Evolutionary conservation across 1,139 yeast species (phyloP).

Genomic region (Geotrichum carabidarum): DNA sequence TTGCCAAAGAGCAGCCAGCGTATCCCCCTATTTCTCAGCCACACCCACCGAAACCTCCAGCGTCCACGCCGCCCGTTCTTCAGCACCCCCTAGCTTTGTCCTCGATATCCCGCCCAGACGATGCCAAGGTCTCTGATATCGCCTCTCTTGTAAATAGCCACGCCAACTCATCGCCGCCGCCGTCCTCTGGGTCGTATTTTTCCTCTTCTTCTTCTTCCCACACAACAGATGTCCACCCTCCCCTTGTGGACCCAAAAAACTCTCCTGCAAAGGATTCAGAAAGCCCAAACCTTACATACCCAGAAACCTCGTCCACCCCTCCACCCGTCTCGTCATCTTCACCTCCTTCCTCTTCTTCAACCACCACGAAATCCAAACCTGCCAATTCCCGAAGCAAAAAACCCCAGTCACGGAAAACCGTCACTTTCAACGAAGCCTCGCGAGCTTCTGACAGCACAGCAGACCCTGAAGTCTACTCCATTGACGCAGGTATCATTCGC

Average conservation of each 20-base stretch:
- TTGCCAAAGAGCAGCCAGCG: neutral
- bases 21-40: neutral
- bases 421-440: slow-evolving; percentile 5
- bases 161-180: neutral
- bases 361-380: neutral
- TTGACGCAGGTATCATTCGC: slow-evolving; percentile 76
- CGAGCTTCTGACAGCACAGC: slow-evolving; percentile 48
- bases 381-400: slow-evolving; percentile 1
- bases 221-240: neutral
- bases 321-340: neutral
- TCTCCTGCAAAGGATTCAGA: neutral
- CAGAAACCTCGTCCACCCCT: neutral
- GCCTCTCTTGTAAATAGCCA: slow-evolving; percentile 5
- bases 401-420: slow-evolving; percentile 8
- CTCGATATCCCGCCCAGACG: neutral
- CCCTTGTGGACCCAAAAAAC: neutral
- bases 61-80: neutral
- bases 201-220: neutral
- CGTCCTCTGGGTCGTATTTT: neutral
- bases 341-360: neutral
- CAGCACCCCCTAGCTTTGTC: neutral
- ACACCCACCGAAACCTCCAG: neutral
- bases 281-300: neutral
- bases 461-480: slow-evolving; percentile 24
- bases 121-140: neutral